phyloP scores from a whole-genome alignment of 2,329 filamentous ascomycete genomes.

The Pseudogymnoascus sp. region DNA sequence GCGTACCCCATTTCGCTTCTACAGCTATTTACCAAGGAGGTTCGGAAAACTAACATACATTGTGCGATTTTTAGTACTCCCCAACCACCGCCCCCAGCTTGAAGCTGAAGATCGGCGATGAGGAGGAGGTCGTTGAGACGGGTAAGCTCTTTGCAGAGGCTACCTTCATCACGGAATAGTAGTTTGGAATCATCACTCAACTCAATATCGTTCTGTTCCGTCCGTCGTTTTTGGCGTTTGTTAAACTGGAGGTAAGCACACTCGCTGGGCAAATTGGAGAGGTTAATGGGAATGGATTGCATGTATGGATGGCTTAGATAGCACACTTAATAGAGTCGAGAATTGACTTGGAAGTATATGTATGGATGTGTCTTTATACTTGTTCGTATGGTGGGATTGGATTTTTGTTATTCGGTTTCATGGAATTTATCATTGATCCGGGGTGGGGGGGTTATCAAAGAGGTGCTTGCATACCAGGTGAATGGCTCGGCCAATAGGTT shows the following conservation, averaged over 20 bases:
- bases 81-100: constrained; percentile 60
- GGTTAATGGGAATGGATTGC: background rate
- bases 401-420: background rate
- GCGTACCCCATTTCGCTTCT: constrained; percentile 26
- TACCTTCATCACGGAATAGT: constrained; percentile 75
- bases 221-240: background rate
- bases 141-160: constrained; percentile 81
- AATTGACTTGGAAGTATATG: constrained; percentile 5
- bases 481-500: no score
- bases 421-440: background rate
- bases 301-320: constrained; percentile 5
- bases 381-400: no score
- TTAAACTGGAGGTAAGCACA: background rate
- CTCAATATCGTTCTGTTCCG: background rate
- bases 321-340: constrained; percentile 1
- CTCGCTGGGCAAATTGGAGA: background rate
- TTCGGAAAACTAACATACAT: background rate
- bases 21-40: background rate
- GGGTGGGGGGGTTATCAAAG: background rate
- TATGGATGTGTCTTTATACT: background rate
- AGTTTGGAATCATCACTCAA: background rate
- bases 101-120: constrained; percentile 78
- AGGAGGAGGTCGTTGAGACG: constrained; percentile 65
- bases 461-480: background rate
- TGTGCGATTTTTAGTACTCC: constrained; percentile 51